Conservation (phyloP, 495 filamentous ascomycete genomes). For the Annulohypoxylon nitens region DNA sequence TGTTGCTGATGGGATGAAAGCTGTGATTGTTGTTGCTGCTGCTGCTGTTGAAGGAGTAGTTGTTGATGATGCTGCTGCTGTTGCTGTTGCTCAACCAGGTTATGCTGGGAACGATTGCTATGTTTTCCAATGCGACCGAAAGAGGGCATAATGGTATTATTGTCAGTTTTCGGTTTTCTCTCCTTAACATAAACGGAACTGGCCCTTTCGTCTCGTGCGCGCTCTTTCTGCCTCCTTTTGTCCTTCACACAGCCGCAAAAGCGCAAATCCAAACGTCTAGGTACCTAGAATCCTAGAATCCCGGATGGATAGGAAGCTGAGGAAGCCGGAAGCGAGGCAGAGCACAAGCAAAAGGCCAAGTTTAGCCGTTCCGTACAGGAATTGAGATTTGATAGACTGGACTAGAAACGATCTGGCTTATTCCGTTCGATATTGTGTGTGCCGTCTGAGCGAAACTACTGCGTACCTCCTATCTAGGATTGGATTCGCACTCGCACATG, state of each 20-base stretch:
- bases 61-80: conserved; percentile 51
- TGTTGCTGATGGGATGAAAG: conserved; percentile 44
- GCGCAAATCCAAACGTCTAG: neutral
- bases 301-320: conserved; percentile 11
- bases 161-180: conserved; percentile 24
- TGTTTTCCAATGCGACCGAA: conserved; percentile 62
- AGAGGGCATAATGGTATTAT: conserved; percentile 58
- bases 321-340: conserved; percentile 39
- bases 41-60: conserved; percentile 49
- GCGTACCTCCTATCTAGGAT: conserved; percentile 14
- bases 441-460: conserved; percentile 35
- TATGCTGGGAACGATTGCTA: conserved; percentile 65
- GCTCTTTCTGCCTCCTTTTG: conserved; percentile 30
- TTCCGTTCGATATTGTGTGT: conserved; percentile 34
- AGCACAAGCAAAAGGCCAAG: conserved; percentile 33
- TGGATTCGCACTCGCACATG: conserved; percentile 40
- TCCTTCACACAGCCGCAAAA: conserved; percentile 35
- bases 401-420: conserved; percentile 44
- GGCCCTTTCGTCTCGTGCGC: conserved; percentile 20
- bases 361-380: conserved; percentile 30
- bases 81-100: conserved; percentile 59
- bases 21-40: conserved; percentile 47
- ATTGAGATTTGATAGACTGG: conserved; percentile 33
- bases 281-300: neutral
- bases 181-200: conserved; percentile 31